Base-by-base conservation (phyloP, 2,329 filamentous ascomycete species). In the Diaporthe nobilis region DNA sequence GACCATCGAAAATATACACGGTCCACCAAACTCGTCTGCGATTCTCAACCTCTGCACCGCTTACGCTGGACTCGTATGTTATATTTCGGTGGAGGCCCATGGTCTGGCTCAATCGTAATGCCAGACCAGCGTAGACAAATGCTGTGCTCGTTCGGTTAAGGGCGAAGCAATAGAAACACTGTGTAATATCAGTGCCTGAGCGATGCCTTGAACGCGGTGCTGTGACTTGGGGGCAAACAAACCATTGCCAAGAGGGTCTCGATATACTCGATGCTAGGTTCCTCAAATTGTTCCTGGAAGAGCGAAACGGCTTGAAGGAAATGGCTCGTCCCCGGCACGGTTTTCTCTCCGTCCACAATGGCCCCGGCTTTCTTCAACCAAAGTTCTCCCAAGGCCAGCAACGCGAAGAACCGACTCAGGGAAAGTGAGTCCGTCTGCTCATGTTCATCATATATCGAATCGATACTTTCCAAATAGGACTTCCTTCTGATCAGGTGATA, bases 121-220 rank as follows among this genome's bases (percentile, higher is more conserved):
- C 85, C 13, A 82, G 82, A 44, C 84, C 83, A 20, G 84, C 81
- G 53, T 84, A 81, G 9, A 81, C 78, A 71, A 84, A 84, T 7
- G 84, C 83, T n/a, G 82, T 83, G 67, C 85, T 84, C 44, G 84
- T 81, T 42, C 85, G 79, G 74, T 86, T 86, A 49, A 86, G 77
- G 3, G 82, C 80, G 39, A 83, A 80, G 9, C 84, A 85, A 73
- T 84, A 86, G 22, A 85, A 79, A 0, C 82, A 82, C 83, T 85
- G 68, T 28, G 15, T 17, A 22, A 44, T 17, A 51, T 70, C 2
- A 76, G 63, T 65, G 53, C 74, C 34, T 71, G 28, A 42, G n/a
- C 28, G 17, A 34, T 34, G n/a, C 8, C 20, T 22, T 39, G 4
- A 15, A 58, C 8, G 51, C 12, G 42, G 57, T 58, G 34, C 5